Conservation (phyloP, 75 land plant genomes). For the Picea sitchensis region DNA sequence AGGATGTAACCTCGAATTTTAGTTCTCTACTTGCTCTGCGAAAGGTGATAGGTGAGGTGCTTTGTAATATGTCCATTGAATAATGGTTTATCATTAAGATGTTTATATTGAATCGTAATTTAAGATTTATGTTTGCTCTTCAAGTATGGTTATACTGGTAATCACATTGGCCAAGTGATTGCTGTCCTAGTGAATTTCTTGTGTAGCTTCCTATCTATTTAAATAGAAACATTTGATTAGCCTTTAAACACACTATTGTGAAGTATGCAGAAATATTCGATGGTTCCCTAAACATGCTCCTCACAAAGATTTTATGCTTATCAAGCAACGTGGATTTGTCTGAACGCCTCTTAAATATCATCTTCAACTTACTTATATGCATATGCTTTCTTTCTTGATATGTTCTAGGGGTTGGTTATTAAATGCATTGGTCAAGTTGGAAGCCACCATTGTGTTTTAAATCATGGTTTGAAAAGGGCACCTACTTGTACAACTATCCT, state of each 20-base stretch:
- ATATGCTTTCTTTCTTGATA: too few species aligned
- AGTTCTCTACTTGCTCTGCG: neutral
- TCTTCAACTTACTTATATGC: too few species aligned
- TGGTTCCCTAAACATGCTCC: neutral
- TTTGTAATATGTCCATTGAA: neutral
- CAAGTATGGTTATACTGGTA: neutral
- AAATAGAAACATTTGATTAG: conserved; percentile 1
- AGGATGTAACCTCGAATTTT: neutral
- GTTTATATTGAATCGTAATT: neutral
- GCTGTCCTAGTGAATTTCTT: neutral
- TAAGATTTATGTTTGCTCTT: neutral
- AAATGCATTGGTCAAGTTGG: too few species aligned
- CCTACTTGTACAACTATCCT: too few species aligned
- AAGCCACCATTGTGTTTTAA: too few species aligned
- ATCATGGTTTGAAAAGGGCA: too few species aligned
- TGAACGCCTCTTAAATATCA: too few species aligned
- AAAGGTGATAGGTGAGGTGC: neutral
- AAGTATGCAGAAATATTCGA: neutral
- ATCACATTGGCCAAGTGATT: neutral
- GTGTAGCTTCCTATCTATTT: neutral
- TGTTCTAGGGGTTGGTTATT: too few species aligned
- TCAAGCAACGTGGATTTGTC: neutral
- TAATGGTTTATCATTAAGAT: neutral
- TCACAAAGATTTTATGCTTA: neutral
- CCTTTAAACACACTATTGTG: neutral